Percentiles rank a stretch among this genome's conserved stretches.
These are phyloP conservation scores for Triangularia verruculosa DNA, from an alignment of 2,329 filamentous ascomycete species.

Conservation along the genomic window DNA sequence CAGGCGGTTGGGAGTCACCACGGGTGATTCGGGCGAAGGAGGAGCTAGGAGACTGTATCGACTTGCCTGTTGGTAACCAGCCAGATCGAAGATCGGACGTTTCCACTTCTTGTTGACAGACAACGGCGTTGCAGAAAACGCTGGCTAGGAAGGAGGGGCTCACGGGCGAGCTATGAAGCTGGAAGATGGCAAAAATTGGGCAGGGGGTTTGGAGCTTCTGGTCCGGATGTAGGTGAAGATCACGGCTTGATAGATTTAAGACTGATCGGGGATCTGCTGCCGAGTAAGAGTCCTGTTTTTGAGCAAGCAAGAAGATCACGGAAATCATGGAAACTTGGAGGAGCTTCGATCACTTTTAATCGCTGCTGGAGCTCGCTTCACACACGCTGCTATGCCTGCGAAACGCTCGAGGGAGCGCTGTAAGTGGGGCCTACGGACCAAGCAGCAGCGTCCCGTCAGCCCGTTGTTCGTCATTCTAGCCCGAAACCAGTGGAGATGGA, in stretches of 20 bases:
- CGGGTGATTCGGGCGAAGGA: background rate
- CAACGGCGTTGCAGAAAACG: background rate
- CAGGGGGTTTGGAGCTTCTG: conserved; percentile 4
- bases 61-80: conserved; percentile 4
- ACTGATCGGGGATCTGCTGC: conserved; percentile 2
- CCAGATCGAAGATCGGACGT: background rate
- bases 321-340: conserved; percentile 20
- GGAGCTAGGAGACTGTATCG: background rate
- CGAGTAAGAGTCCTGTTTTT: background rate
- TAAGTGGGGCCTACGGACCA: conserved; percentile 20
- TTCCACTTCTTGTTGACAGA: background rate
- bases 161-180: background rate
- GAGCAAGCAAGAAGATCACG: conserved; percentile 13
- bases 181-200: background rate
- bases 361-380: conserved; percentile 18
- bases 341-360: conserved; percentile 24
- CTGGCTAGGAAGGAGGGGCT: background rate
- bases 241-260: background rate
- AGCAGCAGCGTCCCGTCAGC: conserved; percentile 19
- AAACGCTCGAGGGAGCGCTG: conserved; percentile 21
- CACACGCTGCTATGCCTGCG: conserved; percentile 12
- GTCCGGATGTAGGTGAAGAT: background rate
- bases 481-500: conserved; percentile 11
- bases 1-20: background rate
- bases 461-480: conserved; percentile 21